phyloP scores from a whole-genome alignment of 768 basidiomycete species.

The Mrakia hoshinonis region DNA sequence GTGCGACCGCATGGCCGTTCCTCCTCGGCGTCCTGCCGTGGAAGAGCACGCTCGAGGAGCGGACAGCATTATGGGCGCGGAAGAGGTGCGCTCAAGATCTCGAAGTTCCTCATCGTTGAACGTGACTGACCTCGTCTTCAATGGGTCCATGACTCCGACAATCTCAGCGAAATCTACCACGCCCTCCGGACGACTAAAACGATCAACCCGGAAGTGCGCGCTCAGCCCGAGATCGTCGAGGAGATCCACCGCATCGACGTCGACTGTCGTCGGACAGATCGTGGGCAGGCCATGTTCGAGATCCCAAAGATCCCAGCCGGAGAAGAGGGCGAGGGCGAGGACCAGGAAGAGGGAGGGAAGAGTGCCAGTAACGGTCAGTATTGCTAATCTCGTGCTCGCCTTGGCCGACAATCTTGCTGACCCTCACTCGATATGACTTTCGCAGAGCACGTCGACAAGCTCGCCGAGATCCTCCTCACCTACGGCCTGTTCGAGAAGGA shows the following conservation, averaged over 20 bases:
- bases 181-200: conserved; percentile 20
- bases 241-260: conserved; percentile 77
- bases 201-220: conserved; percentile 10
- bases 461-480: conserved; percentile 75
- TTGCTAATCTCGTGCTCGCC: not conserved
- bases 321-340: conserved; percentile 45
- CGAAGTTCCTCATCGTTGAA: not conserved
- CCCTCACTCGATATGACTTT: too few species aligned
- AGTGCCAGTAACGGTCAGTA: conserved; percentile 39
- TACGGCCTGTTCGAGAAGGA: conserved; percentile 85
- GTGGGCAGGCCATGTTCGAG: conserved; percentile 82
- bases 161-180: conserved; percentile 44
- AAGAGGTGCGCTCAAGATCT: conserved; percentile 56
- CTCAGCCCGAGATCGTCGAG: conserved; percentile 20
- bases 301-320: conserved; percentile 48
- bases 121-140: conserved; percentile 19
- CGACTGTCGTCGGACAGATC: conserved; percentile 91
- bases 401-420: not conserved
- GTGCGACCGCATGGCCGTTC: conserved; percentile 83
- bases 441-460: conserved; percentile 64
- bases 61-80: conserved; percentile 54
- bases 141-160: not conserved
- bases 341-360: conserved; percentile 39
- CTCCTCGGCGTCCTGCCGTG: conserved; percentile 75
- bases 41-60: conserved; percentile 58